Conservation (phyloP, 129 eudicot genomes). For the Erigeron canadensis region DNA sequence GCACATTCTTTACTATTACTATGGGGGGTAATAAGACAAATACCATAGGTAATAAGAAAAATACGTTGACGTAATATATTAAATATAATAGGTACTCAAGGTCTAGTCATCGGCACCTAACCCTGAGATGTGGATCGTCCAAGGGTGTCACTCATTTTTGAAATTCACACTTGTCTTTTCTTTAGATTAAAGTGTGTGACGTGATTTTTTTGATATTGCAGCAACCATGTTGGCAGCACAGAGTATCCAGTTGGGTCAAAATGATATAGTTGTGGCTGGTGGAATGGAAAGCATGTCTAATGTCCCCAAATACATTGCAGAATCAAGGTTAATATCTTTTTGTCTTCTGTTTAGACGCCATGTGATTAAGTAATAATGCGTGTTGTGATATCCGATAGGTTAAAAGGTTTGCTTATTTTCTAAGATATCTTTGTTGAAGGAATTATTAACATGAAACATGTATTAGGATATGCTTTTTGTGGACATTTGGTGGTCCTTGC, state of each 20-base stretch:
- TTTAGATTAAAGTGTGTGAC: conserved; percentile 4
- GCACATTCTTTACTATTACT: no score
- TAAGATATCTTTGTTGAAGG: conserved; percentile 11
- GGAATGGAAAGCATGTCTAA: conserved; percentile 99
- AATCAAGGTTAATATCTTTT: conserved; percentile 64
- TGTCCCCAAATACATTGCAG: conserved; percentile 86
- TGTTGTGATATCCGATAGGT: conserved; percentile 2
- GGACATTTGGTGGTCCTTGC: not conserved
- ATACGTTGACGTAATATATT: no score
- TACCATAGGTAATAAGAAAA: no score
- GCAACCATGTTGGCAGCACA: conserved; percentile 99
- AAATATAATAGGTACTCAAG: no score
- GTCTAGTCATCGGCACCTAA: no score
- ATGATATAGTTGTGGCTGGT: conserved; percentile 93
- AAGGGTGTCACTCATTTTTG: conserved; percentile 3
- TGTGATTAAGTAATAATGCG: conserved; percentile 8
- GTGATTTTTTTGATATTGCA: conserved; percentile 39
- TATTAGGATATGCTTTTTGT: conserved; percentile 1
- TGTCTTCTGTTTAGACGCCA: conserved; percentile 1
- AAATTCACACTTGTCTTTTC: not conserved
- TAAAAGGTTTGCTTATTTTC: not conserved
- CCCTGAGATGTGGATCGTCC: no score
- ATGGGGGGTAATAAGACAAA: no score
- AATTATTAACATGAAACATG: not conserved
- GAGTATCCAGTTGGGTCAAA: conserved; percentile 88